These are phyloP conservation scores for Grosmannia clavigera DNA, from an alignment of 2,329 filamentous ascomycete species.

Conservation along the genomic window DNA sequence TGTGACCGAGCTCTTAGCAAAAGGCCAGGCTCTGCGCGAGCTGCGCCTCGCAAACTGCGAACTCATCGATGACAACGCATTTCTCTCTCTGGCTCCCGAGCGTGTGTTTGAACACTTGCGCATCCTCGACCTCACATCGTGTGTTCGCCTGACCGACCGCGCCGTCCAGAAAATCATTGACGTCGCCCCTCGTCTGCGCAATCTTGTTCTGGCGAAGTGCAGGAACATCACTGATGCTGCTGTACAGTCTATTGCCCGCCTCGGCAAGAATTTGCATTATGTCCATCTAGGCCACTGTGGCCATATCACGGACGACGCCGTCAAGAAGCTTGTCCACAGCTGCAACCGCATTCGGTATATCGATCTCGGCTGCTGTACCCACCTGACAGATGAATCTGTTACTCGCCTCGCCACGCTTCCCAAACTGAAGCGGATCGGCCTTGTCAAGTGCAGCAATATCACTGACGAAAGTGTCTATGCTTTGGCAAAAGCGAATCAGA, in stretches of 20 bases:
- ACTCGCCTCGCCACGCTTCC: slow-evolving; percentile 73
- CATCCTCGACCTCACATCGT: slow-evolving; percentile 88
- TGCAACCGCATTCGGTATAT: slow-evolving; percentile 97
- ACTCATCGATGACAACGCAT: slow-evolving; percentile 76
- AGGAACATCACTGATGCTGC: slow-evolving; percentile 81
- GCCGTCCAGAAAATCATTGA: slow-evolving; percentile 81
- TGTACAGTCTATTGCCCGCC: slow-evolving; percentile 72
- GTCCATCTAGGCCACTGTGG: slow-evolving; percentile 90
- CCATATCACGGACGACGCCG: slow-evolving; percentile 79
- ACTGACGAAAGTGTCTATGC: slow-evolving; percentile 83
- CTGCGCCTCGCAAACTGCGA: slow-evolving; percentile 77
- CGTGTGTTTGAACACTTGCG: slow-evolving; percentile 74
- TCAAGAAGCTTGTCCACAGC: slow-evolving; percentile 67
- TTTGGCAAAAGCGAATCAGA: slow-evolving; percentile 58
- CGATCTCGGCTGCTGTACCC: slow-evolving; percentile 86
- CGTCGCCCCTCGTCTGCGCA: slow-evolving; percentile 75
- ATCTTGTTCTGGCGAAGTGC: slow-evolving; percentile 90
- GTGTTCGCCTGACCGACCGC: slow-evolving; percentile 68
- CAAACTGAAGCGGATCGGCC: slow-evolving; percentile 84
- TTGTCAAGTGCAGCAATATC: slow-evolving; percentile 87
- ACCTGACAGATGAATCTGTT: slow-evolving; percentile 79
- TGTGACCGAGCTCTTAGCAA: slow-evolving; percentile 66
- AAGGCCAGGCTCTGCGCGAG: slow-evolving; percentile 76
- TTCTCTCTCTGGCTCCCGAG: slow-evolving; percentile 60
- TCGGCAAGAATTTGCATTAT: slow-evolving; percentile 95